These are phyloP conservation scores for Colletotrichum ledebouriae DNA, from an alignment of 2,329 filamentous ascomycete species.

Conservation along the genomic window DNA sequence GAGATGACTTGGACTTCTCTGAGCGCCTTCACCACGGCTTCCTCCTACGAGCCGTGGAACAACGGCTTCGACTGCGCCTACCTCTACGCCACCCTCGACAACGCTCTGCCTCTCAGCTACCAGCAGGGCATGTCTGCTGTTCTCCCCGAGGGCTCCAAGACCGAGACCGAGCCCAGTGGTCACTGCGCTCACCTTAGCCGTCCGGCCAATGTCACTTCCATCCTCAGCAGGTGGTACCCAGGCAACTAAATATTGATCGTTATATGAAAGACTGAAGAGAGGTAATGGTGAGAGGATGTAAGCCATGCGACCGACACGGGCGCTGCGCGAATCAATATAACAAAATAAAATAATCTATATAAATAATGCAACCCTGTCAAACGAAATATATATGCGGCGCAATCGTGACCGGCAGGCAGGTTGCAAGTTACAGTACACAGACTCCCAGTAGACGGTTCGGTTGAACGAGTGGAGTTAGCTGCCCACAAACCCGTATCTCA, in stretches of 20 bases:
- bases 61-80: conserved; percentile 47
- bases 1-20: conserved; percentile 41
- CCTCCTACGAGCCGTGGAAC: conserved; percentile 48
- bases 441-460: too few relatives aligned
- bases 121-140: conserved; percentile 46
- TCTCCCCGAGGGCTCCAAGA: conserved; percentile 35
- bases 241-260: conserved; percentile 22
- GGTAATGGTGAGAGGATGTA: too few relatives aligned
- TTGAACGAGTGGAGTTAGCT: too few relatives aligned
- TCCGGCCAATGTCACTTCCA: conserved; percentile 35
- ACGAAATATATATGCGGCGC: too few relatives aligned
- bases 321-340: conserved; percentile 8
- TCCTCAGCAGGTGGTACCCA: conserved; percentile 38
- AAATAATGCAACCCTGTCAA: conserved; percentile 12
- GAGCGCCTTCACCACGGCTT: conserved; percentile 32
- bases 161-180: conserved; percentile 33
- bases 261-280: too few relatives aligned
- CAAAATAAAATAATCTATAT: not conserved
- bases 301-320: not conserved
- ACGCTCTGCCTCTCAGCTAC: conserved; percentile 44
- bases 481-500: too few relatives aligned
- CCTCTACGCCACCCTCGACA: conserved; percentile 46
- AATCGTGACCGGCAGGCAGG: too few relatives aligned
- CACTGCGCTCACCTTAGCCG: conserved; percentile 39
- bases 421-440: too few relatives aligned